Evolutionary conservation across 176 grass and related monocot genomes (phyloP).

Genomic region (Pontederia crassipes): DNA sequence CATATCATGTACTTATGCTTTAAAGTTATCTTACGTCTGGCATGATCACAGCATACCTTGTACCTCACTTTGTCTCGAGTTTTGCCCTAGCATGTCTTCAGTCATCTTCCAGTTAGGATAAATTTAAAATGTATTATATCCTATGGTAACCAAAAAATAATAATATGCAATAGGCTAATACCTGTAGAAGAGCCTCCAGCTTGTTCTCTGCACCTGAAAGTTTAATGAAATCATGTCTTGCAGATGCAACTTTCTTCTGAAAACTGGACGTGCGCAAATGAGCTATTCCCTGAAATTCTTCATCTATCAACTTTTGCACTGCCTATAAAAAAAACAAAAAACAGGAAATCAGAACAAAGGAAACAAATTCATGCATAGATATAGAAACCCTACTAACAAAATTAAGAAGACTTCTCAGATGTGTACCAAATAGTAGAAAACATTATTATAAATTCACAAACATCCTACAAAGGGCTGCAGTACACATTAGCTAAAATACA

Average conservation of each 20-base stretch:
- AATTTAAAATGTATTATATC: neutral
- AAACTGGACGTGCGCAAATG: conserved; percentile 84
- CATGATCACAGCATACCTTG: too few species aligned
- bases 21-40: too few species aligned
- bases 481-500: too few species aligned
- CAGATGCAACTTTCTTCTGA: conserved; percentile 93
- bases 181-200: conserved; percentile 93
- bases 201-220: conserved; percentile 86
- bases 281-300: conserved; percentile 90
- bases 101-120: too few species aligned
- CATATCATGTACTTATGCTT: too few species aligned
- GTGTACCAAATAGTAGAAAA: too few species aligned
- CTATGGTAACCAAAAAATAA: neutral
- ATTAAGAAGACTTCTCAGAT: neutral
- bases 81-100: too few species aligned
- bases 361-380: neutral
- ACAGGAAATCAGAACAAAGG: conserved; percentile 5
- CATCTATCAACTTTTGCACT: conserved; percentile 84
- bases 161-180: neutral
- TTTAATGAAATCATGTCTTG: conserved; percentile 93
- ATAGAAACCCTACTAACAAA: neutral
- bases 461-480: too few species aligned
- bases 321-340: conserved; percentile 33
- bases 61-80: too few species aligned
- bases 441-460: too few species aligned